Evolutionary conservation across 2,329 filamentous ascomycete genomes (phyloP).

Genomic region (Laburnicola sp.): DNA sequence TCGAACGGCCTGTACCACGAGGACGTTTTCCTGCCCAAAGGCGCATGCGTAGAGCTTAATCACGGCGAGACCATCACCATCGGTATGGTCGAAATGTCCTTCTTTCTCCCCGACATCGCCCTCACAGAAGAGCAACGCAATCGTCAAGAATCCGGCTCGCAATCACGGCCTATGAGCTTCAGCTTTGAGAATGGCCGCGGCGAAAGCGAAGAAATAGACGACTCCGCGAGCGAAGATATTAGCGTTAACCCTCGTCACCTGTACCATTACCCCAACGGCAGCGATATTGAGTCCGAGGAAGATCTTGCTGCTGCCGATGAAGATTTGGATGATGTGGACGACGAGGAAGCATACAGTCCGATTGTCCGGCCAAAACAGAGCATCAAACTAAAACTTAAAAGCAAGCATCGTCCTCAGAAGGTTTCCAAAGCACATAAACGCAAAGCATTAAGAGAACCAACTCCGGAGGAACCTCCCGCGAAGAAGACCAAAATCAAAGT

Average conservation of each 20-base stretch:
- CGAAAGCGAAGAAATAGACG: constrained; percentile 49
- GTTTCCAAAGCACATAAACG: constrained; percentile 33
- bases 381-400: constrained; percentile 38
- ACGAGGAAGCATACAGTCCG: constrained; percentile 44
- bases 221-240: constrained; percentile 36
- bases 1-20: constrained; percentile 65
- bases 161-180: constrained; percentile 66
- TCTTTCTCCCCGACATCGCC: constrained; percentile 62
- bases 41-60: constrained; percentile 52
- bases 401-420: constrained; percentile 18
- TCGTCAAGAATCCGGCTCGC: constrained; percentile 53
- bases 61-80: constrained; percentile 72
- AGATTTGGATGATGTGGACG: constrained; percentile 35
- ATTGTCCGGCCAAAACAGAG: constrained; percentile 31
- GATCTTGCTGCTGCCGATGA: constrained; percentile 31
- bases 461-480: constrained; percentile 31
- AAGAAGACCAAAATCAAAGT: constrained; percentile 38
- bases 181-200: constrained; percentile 68
- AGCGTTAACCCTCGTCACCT: constrained; percentile 41
- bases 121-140: constrained; percentile 55
- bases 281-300: constrained; percentile 32
- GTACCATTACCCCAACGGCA: constrained; percentile 34
- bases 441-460: constrained; percentile 27
- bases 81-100: constrained; percentile 68
- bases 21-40: constrained; percentile 23